Percentiles rank a stretch among this genome's conserved stretches.
Evolutionary conservation across 331 rosid genomes (phyloP).

Genomic region (Acacia pycnantha): DNA sequence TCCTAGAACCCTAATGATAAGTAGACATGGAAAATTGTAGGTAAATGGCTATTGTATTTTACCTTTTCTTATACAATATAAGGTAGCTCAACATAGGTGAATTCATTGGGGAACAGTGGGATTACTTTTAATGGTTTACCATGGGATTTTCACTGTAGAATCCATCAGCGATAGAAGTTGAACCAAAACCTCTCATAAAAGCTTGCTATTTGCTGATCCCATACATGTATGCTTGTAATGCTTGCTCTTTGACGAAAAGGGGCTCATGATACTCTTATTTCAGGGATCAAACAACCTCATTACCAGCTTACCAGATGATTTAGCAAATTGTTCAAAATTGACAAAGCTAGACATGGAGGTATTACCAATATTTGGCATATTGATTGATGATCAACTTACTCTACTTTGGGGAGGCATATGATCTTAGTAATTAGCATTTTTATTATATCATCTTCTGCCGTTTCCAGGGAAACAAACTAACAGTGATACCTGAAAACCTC

Average conservation of each 20-base stretch:
- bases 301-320: slow-evolving; percentile 74
- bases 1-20: not conserved
- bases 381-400: slow-evolving; percentile 14
- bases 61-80: not conserved
- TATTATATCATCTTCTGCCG: slow-evolving; percentile 14
- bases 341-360: slow-evolving; percentile 91
- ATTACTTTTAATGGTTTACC: not conserved
- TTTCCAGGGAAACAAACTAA: slow-evolving; percentile 84
- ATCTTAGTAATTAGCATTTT: slow-evolving; percentile 19
- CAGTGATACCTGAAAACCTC: slow-evolving; percentile 55
- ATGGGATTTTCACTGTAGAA: slow-evolving; percentile 16
- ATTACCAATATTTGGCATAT: slow-evolving; percentile 26
- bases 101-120: not conserved
- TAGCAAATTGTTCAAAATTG: slow-evolving; percentile 78
- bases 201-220: slow-evolving; percentile 8
- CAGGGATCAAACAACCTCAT: slow-evolving; percentile 85
- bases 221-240: not conserved
- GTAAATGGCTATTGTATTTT: not conserved
- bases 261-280: slow-evolving; percentile 29
- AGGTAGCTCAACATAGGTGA: not conserved
- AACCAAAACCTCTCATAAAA: slow-evolving; percentile 17
- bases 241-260: slow-evolving; percentile 14
- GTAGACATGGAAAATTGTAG: not conserved
- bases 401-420: slow-evolving; percentile 1
- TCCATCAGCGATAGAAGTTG: slow-evolving; percentile 24